These are phyloP conservation scores for Lasiosphaeria miniovina DNA, from an alignment of 495 filamentous ascomycete species.

Conservation along the genomic window DNA sequence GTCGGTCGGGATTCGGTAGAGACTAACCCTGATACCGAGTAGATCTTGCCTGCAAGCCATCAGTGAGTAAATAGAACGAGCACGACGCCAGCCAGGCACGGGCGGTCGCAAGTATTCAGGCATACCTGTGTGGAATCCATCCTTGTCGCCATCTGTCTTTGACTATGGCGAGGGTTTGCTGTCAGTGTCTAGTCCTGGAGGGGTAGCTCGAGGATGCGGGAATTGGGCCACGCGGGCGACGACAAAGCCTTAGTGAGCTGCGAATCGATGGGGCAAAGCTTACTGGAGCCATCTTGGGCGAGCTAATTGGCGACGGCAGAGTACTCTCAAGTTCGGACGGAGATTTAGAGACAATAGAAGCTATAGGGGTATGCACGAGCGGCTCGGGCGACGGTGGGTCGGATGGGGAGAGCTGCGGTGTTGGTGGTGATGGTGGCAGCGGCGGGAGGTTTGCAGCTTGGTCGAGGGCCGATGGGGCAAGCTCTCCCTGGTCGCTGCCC, in stretches of 20 bases:
- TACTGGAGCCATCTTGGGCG: conserved; percentile 62
- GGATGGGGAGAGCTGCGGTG: conserved; percentile 33
- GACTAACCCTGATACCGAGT: conserved; percentile 75
- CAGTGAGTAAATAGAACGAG: conserved; percentile 24
- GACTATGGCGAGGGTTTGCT: conserved; percentile 9
- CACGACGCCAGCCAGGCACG: neutral
- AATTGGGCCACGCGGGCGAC: neutral
- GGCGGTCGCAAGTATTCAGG: conserved; percentile 10
- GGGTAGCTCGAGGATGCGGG: conserved; percentile 2
- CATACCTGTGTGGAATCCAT: conserved; percentile 38
- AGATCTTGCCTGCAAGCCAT: conserved; percentile 61
- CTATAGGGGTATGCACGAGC: conserved; percentile 18
- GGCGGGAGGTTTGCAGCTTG: conserved; percentile 39
- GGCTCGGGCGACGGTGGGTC: conserved; percentile 23
- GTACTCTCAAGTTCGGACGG: conserved; percentile 26
- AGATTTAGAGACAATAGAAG: conserved; percentile 24
- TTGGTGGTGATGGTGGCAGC: conserved; percentile 39
- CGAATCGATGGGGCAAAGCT: conserved; percentile 25
- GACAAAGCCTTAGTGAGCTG: neutral
- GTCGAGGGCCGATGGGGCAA: conserved; percentile 13
- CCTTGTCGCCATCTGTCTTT: conserved; percentile 36
- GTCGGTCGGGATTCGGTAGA: conserved; percentile 7
- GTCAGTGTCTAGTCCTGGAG: conserved; percentile 3
- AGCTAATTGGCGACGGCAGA: conserved; percentile 32
- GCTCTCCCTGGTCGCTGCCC: conserved; percentile 5